Evolutionary conservation across 1,139 yeast species (phyloP).

Genomic region (Nematodospora anomalae): DNA sequence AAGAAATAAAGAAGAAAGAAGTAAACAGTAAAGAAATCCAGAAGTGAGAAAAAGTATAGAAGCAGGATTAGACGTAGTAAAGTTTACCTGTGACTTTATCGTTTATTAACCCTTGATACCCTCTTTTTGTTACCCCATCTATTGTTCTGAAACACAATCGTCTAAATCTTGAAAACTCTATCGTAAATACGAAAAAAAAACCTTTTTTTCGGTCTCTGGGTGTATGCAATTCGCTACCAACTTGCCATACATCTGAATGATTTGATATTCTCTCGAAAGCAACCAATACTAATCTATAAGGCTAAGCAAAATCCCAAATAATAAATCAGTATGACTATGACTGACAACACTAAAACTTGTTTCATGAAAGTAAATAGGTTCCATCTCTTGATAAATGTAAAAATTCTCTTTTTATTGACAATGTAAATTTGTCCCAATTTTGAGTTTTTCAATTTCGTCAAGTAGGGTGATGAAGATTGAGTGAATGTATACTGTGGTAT

Average conservation of each 20-base stretch:
- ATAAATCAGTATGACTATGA: constrained; percentile 20
- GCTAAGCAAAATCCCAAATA: constrained; percentile 20
- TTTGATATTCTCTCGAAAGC: too few species aligned
- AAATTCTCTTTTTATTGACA: constrained; percentile 8
- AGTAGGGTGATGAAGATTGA: constrained; percentile 2
- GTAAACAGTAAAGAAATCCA: too few species aligned
- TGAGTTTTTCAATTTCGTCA: constrained; percentile 8
- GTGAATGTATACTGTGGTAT: constrained; percentile 19
- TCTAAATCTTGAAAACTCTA: not conserved
- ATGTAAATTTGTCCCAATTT: constrained; percentile 9
- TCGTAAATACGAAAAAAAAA: constrained; percentile 1
- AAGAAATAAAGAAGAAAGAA: too few species aligned
- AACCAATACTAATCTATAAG: constrained; percentile 9
- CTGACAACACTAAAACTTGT: constrained; percentile 20
- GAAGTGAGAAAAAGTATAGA: too few species aligned
- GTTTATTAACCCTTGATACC: too few species aligned
- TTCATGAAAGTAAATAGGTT: constrained; percentile 20
- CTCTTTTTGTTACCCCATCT: not conserved
- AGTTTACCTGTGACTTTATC: too few species aligned
- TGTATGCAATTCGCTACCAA: not conserved
- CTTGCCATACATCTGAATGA: too few species aligned
- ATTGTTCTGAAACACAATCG: not conserved
- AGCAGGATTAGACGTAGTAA: too few species aligned
- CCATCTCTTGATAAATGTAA: constrained; percentile 18
- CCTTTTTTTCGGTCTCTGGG: not conserved